These are phyloP conservation scores for Ambispora gerdemannii DNA, from an alignment of 192 early-diverging fungal genomes.

Conservation along the genomic window DNA sequence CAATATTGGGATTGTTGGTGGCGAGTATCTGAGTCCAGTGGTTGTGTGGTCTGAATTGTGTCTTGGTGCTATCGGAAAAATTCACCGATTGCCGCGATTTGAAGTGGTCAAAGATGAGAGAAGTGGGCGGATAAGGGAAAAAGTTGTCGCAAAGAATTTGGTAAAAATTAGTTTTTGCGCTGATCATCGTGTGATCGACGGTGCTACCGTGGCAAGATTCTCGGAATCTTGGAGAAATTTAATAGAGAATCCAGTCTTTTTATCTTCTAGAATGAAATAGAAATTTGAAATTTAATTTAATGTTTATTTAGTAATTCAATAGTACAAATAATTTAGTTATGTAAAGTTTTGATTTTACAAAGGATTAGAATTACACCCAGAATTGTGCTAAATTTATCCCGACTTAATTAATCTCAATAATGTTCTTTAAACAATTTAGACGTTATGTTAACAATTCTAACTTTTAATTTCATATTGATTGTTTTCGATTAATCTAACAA, in stretches of 20 bases:
- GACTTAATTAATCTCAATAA: too few species aligned
- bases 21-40: slow-evolving; percentile 84
- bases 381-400: too few species aligned
- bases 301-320: too few species aligned
- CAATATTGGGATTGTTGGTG: slow-evolving; percentile 94
- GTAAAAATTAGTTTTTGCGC: slow-evolving; percentile 87
- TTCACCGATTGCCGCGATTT: slow-evolving; percentile 80
- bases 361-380: too few species aligned
- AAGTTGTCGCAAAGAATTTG: slow-evolving; percentile 71
- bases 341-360: too few species aligned
- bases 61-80: slow-evolving; percentile 86
- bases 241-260: slow-evolving; percentile 79
- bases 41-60: slow-evolving; percentile 84
- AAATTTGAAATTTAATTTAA: too few species aligned
- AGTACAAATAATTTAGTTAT: too few species aligned
- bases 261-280: slow-evolving; percentile 48
- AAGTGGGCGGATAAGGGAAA: slow-evolving; percentile 54
- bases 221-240: slow-evolving; percentile 78
- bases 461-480: too few species aligned
- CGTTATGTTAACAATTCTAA: too few species aligned
- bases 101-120: slow-evolving; percentile 53
- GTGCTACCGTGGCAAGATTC: slow-evolving; percentile 93
- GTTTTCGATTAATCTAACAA: neutral
- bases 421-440: too few species aligned
- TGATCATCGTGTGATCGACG: slow-evolving; percentile 95